Conservation (phyloP, 768 basidiomycete genomes). For the Pleurotus tuoliensis region DNA sequence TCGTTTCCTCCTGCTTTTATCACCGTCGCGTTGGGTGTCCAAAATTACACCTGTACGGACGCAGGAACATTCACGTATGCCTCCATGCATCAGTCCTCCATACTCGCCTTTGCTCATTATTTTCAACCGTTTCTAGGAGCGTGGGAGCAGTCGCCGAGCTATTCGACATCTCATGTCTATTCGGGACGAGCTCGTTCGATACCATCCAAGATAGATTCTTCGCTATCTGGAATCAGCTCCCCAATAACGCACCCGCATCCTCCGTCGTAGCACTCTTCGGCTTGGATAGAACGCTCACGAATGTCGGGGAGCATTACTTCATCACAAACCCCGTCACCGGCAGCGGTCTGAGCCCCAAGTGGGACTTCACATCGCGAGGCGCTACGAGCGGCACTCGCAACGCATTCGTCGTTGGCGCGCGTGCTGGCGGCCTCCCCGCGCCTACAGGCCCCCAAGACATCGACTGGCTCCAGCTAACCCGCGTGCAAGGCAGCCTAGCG, state of each 20-base stretch:
- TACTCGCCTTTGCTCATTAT: not conserved
- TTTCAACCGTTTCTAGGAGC: no score
- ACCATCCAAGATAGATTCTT: slow-evolving; percentile 34
- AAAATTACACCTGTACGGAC: slow-evolving; percentile 49
- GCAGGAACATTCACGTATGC: slow-evolving; percentile 44
- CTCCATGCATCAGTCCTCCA: not conserved
- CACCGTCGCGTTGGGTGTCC: slow-evolving; percentile 41
- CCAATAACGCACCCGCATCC: slow-evolving; percentile 10
- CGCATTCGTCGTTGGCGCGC: slow-evolving; percentile 45
- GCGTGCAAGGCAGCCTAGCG: slow-evolving; percentile 44
- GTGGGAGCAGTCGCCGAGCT: not conserved
- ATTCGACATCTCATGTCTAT: slow-evolving; percentile 46
- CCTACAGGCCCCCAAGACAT: slow-evolving; percentile 34
- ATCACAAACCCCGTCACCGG: slow-evolving; percentile 40
- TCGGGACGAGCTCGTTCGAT: slow-evolving; percentile 33
- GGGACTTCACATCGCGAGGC: slow-evolving; percentile 49
- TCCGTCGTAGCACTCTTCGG: slow-evolving; percentile 15
- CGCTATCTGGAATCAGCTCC: slow-evolving; percentile 18
- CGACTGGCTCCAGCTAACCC: slow-evolving; percentile 54
- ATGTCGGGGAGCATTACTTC: slow-evolving; percentile 57
- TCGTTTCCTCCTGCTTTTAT: slow-evolving; percentile 32
- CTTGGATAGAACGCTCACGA: slow-evolving; percentile 9
- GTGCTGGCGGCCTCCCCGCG: slow-evolving; percentile 27
- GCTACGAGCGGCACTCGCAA: slow-evolving; percentile 34
- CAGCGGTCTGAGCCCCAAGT: slow-evolving; percentile 41